phyloP scores from a whole-genome alignment of 2,329 filamentous ascomycete genomes.

The Helicocarpus griseus region DNA sequence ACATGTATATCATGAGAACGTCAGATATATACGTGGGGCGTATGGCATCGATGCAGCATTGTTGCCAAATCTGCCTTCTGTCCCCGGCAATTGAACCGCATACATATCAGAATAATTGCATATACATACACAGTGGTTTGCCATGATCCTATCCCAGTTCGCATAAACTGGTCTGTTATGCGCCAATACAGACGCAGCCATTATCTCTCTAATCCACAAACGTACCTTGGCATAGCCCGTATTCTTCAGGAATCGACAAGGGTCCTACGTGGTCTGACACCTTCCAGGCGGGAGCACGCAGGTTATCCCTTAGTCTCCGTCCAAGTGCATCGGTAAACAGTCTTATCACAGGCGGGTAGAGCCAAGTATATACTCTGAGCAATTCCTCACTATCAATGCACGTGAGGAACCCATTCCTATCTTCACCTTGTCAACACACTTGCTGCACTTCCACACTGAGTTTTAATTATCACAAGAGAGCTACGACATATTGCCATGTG shows the following conservation, averaged over 20 bases:
- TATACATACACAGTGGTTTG: neutral
- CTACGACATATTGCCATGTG: neutral
- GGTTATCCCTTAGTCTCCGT: neutral
- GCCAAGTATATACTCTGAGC: neutral
- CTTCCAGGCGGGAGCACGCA: neutral
- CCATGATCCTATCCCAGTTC: neutral
- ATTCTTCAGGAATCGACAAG: neutral
- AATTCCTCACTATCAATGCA: neutral
- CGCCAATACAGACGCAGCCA: neutral
- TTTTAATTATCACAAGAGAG: neutral
- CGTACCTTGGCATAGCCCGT: neutral
- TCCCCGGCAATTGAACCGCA: neutral
- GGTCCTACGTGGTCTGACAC: neutral
- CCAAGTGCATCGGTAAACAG: neutral
- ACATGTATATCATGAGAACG: neutral
- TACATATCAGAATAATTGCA: neutral
- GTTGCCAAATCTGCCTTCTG: neutral
- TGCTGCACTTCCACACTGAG: neutral
- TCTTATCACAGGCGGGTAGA: neutral
- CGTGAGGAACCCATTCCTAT: too few relatives aligned
- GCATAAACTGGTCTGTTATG: neutral
- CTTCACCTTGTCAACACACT: neutral
- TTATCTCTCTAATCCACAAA: neutral
- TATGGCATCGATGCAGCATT: neutral
- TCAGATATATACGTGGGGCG: conserved; percentile 1